These are phyloP conservation scores for Monilinia vaccinii-corymbosi DNA, from an alignment of 2,329 filamentous ascomycete genomes.

Conservation along the genomic window DNA sequence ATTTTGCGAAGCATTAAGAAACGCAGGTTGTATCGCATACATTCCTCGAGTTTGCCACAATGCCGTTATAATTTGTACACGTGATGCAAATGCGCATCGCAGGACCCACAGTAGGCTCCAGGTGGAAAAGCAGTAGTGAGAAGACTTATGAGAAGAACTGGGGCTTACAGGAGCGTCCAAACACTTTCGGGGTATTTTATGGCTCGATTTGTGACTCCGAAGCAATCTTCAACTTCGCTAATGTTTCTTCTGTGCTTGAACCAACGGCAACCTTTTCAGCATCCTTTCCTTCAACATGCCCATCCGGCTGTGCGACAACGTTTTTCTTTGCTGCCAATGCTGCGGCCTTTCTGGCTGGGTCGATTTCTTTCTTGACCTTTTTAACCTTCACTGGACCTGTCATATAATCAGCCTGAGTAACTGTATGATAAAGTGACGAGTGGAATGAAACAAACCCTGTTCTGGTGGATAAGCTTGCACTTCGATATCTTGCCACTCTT, in stretches of 20 bases:
- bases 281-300: slow-evolving; percentile 21
- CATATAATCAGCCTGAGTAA: neutral
- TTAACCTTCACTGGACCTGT: slow-evolving; percentile 50
- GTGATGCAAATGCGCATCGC: neutral
- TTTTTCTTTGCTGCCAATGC: slow-evolving; percentile 22
- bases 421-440: slow-evolving; percentile 28
- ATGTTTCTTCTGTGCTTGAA: slow-evolving; percentile 18
- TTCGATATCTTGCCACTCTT: slow-evolving; percentile 74
- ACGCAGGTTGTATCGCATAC: neutral
- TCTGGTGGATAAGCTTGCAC: slow-evolving; percentile 73
- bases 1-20: neutral
- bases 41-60: neutral
- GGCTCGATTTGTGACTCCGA: slow-evolving; percentile 18
- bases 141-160: neutral
- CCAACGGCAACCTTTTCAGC: slow-evolving; percentile 21
- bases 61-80: neutral
- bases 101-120: neutral
- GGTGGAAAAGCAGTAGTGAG: neutral
- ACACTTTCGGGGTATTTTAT: slow-evolving; percentile 12
- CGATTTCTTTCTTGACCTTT: slow-evolving; percentile 59
- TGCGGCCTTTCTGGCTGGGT: slow-evolving; percentile 27
- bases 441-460: slow-evolving; percentile 37
- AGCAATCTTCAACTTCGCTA: slow-evolving; percentile 22
- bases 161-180: slow-evolving; percentile 4
- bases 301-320: slow-evolving; percentile 24